Conservation (phyloP, 1,139 yeast species). For the Lodderomyces orthopsilosis region DNA sequence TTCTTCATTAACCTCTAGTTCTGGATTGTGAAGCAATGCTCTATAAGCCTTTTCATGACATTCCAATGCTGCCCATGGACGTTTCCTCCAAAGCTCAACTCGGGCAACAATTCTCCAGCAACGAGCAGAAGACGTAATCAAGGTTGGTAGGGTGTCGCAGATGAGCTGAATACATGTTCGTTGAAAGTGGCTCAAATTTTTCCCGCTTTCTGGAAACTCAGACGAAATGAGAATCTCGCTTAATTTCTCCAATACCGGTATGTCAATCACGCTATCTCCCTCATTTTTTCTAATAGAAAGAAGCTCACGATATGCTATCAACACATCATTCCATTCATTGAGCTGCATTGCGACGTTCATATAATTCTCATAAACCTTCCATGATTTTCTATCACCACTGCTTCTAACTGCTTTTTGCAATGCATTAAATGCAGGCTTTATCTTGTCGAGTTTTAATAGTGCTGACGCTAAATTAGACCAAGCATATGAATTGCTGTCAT, state of each 20-base stretch:
- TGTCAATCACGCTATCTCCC: constrained; percentile 68
- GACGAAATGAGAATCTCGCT: constrained; percentile 60
- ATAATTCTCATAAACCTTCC: constrained; percentile 92
- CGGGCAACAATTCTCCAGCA: constrained; percentile 82
- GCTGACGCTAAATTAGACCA: constrained; percentile 97
- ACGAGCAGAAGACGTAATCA: constrained; percentile 68
- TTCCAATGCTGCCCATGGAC: constrained; percentile 86
- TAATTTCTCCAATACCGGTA: constrained; percentile 72
- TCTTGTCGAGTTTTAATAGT: constrained; percentile 59
- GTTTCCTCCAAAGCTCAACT: constrained; percentile 82
- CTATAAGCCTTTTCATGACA: constrained; percentile 87
- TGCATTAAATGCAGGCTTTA: constrained; percentile 79
- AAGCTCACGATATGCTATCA: constrained; percentile 66
- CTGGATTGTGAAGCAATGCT: constrained; percentile 63
- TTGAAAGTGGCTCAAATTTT: constrained; percentile 57
- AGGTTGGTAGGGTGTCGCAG: constrained; percentile 61
- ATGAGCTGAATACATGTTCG: constrained; percentile 65
- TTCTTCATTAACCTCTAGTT: constrained; percentile 56
- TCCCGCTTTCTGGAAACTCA: constrained; percentile 46
- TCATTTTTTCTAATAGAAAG: constrained; percentile 48
- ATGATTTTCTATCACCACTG: constrained; percentile 66
- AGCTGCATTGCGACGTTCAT: constrained; percentile 77
- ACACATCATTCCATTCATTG: constrained; percentile 83
- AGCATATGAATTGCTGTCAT: constrained; percentile 76
- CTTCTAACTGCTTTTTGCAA: constrained; percentile 70